Percentiles rank a stretch among this genome's conserved stretches.
phyloP scores from a whole-genome alignment of 1,284 basidiomycete genomes.

The Puccinia horiana region DNA sequence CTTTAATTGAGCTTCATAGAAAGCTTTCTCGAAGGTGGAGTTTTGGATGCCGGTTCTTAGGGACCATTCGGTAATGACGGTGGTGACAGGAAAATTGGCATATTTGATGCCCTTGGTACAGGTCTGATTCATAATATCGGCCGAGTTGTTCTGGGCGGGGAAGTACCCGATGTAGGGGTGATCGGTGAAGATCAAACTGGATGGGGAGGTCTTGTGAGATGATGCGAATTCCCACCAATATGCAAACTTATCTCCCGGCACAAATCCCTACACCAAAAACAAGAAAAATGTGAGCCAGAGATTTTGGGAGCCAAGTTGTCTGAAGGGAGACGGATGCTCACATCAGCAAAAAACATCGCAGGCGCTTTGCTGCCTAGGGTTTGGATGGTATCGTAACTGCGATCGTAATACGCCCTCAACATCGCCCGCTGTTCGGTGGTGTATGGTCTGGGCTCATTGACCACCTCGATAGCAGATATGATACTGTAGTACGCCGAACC shows the following conservation, averaged over 20 bases:
- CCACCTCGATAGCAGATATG: conserved; percentile 54
- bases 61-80: conserved; percentile 53
- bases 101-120: conserved; percentile 54
- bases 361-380: conserved; percentile 53
- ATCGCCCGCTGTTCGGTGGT: conserved; percentile 53
- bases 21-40: conserved; percentile 53
- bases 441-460: conserved; percentile 56
- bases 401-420: conserved; percentile 54
- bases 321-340: background rate
- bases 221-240: conserved; percentile 49
- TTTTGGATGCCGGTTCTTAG: conserved; percentile 55
- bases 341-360: conserved; percentile 54
- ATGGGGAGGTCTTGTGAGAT: conserved; percentile 50
- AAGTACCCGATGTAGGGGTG: conserved; percentile 56
- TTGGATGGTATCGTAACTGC: conserved; percentile 54
- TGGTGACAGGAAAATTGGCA: conserved; percentile 54
- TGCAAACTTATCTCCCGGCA: conserved; percentile 26
- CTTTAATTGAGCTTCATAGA: conserved; percentile 54
- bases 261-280: conserved; percentile 35
- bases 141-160: conserved; percentile 52
- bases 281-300: conserved; percentile 8
- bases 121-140: conserved; percentile 54
- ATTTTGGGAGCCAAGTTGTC: background rate
- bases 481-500: conserved; percentile 54
- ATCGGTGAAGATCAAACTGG: conserved; percentile 54